phyloP scores from a whole-genome alignment of 1,284 basidiomycete genomes.

The Schizopora paradoxa region DNA sequence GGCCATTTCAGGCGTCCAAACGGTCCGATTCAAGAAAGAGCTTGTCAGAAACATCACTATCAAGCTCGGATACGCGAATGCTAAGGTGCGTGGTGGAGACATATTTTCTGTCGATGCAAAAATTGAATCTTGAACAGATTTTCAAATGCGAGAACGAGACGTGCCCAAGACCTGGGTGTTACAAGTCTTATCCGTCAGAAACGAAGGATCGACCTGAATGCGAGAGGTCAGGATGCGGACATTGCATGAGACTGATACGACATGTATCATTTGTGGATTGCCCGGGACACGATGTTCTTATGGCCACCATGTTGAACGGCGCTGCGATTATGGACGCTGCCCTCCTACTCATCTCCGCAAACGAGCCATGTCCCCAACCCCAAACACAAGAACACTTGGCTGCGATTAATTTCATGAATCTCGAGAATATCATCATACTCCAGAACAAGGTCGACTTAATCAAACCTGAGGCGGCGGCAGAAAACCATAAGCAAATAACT shows the following conservation, averaged over 20 bases:
- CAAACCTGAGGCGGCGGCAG: slow-evolving; percentile 84
- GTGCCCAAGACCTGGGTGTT: slow-evolving; percentile 92
- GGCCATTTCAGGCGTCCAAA: slow-evolving; percentile 99
- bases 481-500: slow-evolving; percentile 90
- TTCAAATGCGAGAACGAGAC: slow-evolving; percentile 95
- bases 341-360: slow-evolving; percentile 90
- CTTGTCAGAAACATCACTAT: slow-evolving; percentile 98
- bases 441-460: slow-evolving; percentile 98
- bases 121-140: slow-evolving; percentile 51
- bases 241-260: slow-evolving; percentile 85
- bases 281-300: slow-evolving; percentile 93
- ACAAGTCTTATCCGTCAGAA: slow-evolving; percentile 88
- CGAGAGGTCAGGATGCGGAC: slow-evolving; percentile 88
- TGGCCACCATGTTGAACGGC: slow-evolving; percentile 99
- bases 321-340: slow-evolving; percentile 99
- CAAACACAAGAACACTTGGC: slow-evolving; percentile 98
- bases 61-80: slow-evolving; percentile 98
- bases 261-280: slow-evolving; percentile 98
- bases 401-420: slow-evolving; percentile 98
- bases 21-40: slow-evolving; percentile 99
- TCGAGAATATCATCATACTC: slow-evolving; percentile 96
- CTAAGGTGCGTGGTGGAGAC: slow-evolving; percentile 64
- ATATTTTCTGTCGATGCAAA: not conserved
- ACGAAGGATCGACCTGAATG: slow-evolving; percentile 94
- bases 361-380: slow-evolving; percentile 98